phyloP scores from a whole-genome alignment of 2,329 filamentous ascomycete genomes.

The Colletotrichum karsti region DNA sequence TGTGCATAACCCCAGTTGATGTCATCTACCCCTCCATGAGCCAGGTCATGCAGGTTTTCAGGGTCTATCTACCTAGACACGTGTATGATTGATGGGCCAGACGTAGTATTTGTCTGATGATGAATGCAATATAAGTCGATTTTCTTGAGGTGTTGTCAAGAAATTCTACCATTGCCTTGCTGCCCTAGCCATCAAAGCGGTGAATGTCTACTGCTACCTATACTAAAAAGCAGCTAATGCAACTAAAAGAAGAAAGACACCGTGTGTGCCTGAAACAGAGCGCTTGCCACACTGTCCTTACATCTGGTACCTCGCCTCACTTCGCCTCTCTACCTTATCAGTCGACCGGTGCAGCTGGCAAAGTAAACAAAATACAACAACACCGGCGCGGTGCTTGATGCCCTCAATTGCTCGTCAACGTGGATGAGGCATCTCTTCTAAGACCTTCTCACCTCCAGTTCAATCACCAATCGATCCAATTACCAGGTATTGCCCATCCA shows the following conservation, averaged over 20 bases:
- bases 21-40: constrained; percentile 14
- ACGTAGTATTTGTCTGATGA: background rate
- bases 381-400: background rate
- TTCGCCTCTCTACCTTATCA: background rate
- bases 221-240: background rate
- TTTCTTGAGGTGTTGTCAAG: background rate
- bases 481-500: background rate
- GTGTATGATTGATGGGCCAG: background rate
- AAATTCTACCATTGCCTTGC: background rate
- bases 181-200: background rate
- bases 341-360: background rate
- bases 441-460: background rate
- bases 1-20: background rate
- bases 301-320: background rate
- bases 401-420: background rate
- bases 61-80: constrained; percentile 3
- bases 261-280: background rate
- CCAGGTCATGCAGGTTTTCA: background rate
- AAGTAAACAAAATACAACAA: background rate
- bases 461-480: background rate
- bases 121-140: background rate
- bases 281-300: background rate
- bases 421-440: background rate
- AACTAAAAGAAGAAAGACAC: background rate
- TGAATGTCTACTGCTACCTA: background rate